Base-by-base conservation (phyloP, 2,329 filamentous ascomycete genomes). In the Xylariaceae sp. region DNA sequence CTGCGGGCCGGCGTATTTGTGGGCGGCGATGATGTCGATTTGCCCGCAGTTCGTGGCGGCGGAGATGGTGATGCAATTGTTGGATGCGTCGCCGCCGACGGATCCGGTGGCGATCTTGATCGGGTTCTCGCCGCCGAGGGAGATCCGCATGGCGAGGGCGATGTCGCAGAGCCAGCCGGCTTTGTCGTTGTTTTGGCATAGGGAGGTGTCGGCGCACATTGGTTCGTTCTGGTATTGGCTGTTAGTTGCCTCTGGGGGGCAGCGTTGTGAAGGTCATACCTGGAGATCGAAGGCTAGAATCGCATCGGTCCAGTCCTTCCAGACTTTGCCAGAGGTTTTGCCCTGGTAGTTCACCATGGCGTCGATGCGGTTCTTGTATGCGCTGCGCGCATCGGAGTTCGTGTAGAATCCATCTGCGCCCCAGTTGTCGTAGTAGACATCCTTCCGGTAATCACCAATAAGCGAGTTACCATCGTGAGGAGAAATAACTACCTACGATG, bases 241-340 rank as follows among this genome's bases (percentile, higher is more conserved):
- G 22, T 44, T 17, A 52, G 15, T n/a, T 3, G 32, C 9, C 10
- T 36, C 3, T 36, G 12, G 4, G 12, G 5, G 35, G 32, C 27
- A 31, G 9, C 3, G 15, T 7, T 11, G 12, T 14, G 19, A 33
- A 6, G 31, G n/a, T 14, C 47, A 40, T 48, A 58, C 56, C 46
- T 68, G 63, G 3, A 68, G 47, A 48, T 68, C 63, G 47, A 68
- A 68, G 18, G 59, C 63, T 48, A 66, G 51, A 49, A 68, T 68
- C 39, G 60, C 65, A 7, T 64, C 54, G 45, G 51, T 55, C 65
- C 64, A 68, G 7, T 59, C 46, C 42, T 66, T 66, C 66, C 66
- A 68, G 3, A 62, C 54, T 39, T 63, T 54, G 44, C 61, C 60
- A 9, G 64, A 66, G 48, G 58, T 47, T 9, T 56, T 57, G 22